Evolutionary conservation across 305 asterid genomes (phyloP).

Genomic region (Solanum chacoense): DNA sequence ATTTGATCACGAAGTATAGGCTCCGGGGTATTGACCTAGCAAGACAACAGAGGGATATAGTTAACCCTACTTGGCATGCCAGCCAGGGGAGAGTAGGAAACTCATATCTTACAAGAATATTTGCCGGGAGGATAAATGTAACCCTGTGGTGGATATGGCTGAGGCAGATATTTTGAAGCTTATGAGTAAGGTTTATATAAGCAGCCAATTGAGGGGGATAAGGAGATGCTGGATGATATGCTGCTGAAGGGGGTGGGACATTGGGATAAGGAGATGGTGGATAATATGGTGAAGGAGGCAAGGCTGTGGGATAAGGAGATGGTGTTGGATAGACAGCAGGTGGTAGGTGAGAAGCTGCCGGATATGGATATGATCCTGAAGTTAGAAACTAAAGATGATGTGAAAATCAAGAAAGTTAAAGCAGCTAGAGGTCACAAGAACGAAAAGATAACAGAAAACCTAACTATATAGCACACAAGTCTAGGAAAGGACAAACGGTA

Average conservation of each 20-base stretch:
- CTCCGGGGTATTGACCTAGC: too few relatives aligned
- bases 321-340: conserved; percentile 15
- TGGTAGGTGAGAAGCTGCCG: conserved; percentile 31
- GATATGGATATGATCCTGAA: conserved; percentile 28
- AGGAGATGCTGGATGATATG: conserved; percentile 37
- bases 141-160: too few relatives aligned
- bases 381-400: background rate
- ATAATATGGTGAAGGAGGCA: conserved; percentile 34
- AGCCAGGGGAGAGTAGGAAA: too few relatives aligned
- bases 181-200: conserved; percentile 33
- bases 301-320: background rate
- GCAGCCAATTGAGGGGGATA: conserved; percentile 37
- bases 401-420: background rate
- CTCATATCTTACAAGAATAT: too few relatives aligned
- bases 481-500: background rate
- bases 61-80: too few relatives aligned
- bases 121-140: too few relatives aligned
- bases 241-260: conserved; percentile 38
- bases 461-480: background rate
- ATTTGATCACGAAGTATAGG: too few relatives aligned
- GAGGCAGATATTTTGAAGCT: conserved; percentile 30
- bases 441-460: too few relatives aligned
- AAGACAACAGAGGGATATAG: too few relatives aligned
- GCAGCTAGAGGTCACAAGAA: background rate
- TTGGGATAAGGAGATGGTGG: conserved; percentile 28